Percentiles rank a stretch among this genome's conserved stretches.
Conservation (phyloP, 495 filamentous ascomycete genomes). For the Geopyxis carbonaria region DNA sequence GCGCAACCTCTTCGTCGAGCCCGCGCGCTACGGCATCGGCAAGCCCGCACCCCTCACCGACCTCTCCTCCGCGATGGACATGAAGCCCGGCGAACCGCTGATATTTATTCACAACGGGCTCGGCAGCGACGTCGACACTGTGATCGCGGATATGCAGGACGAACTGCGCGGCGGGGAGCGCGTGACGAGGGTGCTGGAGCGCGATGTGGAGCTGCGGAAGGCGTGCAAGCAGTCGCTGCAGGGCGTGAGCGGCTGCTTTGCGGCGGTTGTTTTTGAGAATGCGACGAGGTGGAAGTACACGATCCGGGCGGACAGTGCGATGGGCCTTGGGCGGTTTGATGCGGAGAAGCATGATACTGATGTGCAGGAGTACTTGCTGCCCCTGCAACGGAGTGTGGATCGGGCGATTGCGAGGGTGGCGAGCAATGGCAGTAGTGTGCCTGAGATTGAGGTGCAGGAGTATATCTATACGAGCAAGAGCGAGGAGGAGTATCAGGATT, state of each 20-base stretch:
- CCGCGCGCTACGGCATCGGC: slow-evolving; percentile 51
- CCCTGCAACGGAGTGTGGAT: slow-evolving; percentile 63
- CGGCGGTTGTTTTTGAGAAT: slow-evolving; percentile 53
- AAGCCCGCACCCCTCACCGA: slow-evolving; percentile 35
- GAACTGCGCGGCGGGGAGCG: slow-evolving; percentile 37
- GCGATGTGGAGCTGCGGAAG: slow-evolving; percentile 37
- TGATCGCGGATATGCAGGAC: slow-evolving; percentile 45
- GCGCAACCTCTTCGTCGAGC: slow-evolving; percentile 48
- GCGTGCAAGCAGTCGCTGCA: slow-evolving; percentile 50
- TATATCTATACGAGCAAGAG: slow-evolving; percentile 59
- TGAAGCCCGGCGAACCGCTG: slow-evolving; percentile 44
- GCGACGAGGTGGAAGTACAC: slow-evolving; percentile 72
- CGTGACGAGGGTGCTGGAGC: slow-evolving; percentile 34
- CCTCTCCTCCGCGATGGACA: slow-evolving; percentile 34
- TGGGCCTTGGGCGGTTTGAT: slow-evolving; percentile 40
- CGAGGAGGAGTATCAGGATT: slow-evolving; percentile 40
- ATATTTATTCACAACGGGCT: slow-evolving; percentile 67
- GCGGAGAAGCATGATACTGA: slow-evolving; percentile 44
- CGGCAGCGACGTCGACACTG: slow-evolving; percentile 51
- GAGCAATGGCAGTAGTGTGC: slow-evolving; percentile 2
- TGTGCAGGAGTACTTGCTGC: slow-evolving; percentile 54
- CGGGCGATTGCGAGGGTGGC: slow-evolving; percentile 41
- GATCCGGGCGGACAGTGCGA: slow-evolving; percentile 49
- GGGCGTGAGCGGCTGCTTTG: slow-evolving; percentile 56
- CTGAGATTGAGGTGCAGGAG: slow-evolving; percentile 34